Conservation (phyloP, 805 yeast genomes). For the Peterozyma toletana region DNA sequence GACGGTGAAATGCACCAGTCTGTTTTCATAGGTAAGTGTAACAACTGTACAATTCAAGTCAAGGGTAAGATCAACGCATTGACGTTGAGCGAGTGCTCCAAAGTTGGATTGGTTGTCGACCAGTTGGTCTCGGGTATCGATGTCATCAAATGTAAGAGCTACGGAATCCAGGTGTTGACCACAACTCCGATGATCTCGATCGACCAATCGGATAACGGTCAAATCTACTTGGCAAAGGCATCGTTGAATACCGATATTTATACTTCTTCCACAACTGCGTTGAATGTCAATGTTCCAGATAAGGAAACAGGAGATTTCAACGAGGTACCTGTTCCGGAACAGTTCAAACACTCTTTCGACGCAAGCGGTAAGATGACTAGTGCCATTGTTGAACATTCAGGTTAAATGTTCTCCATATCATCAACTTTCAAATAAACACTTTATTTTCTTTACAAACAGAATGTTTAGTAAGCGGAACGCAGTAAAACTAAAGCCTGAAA, state of each 20-base stretch:
- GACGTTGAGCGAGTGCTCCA: conserved; percentile 64
- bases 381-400: conserved; percentile 77
- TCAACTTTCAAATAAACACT: background rate
- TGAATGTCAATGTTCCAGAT: conserved; percentile 79
- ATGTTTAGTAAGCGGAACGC: no score
- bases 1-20: conserved; percentile 85
- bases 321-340: conserved; percentile 89
- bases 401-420: conserved; percentile 26
- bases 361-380: conserved; percentile 54
- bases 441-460: no score
- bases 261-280: conserved; percentile 77
- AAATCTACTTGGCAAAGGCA: conserved; percentile 65
- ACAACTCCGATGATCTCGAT: conserved; percentile 74
- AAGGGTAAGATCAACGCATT: conserved; percentile 91
- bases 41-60: conserved; percentile 66
- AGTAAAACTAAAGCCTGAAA: no score
- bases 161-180: conserved; percentile 84
- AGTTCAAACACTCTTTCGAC: conserved; percentile 65
- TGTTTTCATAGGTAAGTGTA: conserved; percentile 80
- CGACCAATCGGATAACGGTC: conserved; percentile 86
- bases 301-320: conserved; percentile 61
- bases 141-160: conserved; percentile 69
- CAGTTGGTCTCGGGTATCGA: conserved; percentile 84
- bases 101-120: conserved; percentile 75
- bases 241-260: conserved; percentile 72